Evolutionary conservation across 2,329 filamentous ascomycete genomes (phyloP), one percentile per base, ranked within the genome.

Genomic region (Tolypocladium tropicale): DNA sequence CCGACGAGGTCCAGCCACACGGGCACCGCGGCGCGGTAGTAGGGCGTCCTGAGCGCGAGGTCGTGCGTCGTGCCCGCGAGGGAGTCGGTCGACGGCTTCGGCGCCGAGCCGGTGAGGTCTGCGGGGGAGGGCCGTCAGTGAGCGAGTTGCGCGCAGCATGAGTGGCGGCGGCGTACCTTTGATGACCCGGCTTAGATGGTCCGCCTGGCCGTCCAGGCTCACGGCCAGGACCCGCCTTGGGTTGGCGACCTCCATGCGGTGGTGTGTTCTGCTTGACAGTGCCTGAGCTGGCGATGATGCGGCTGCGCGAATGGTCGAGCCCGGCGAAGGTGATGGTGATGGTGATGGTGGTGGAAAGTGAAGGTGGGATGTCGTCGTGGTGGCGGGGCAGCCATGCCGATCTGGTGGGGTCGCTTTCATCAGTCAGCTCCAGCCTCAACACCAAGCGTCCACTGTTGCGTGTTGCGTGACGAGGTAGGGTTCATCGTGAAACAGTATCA

Each of bases 1-100:
- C 73, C 63, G 57, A 85, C 74, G 50, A 85, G 74, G 64, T 88
- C 85, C n/a, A 88, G 74, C 85, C 85, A 88, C 61, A 88, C 74
- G 48, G 84, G 83, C 4, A 88, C 73, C 0, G 74, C 74, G 54
- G 82, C 77, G 28, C 70, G 76, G 72, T 87, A 88, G 72, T 88
- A 88, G 16, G 73, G 63, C 23, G 83, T 88, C 58, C 75, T 74
- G 55, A 88, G 70, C 10, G 70, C 57, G 34, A 84, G 75, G 48
- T 70, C 67, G 63, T 86, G 84, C 18, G 83, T 83, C 36, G 76
- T 78, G 30, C 85, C 84, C 1, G 84, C 83, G 34, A 85, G 71
- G 3, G 75, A 72, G 2, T 71, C 64, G 9, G 67, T 69, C 18
- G 69, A 68, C 48, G 70, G 63, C 33, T 70, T 70, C 33, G 72